Evolutionary conservation across 2,329 filamentous ascomycete species (phyloP).

Genomic region (Corniculantispora saksenae): DNA sequence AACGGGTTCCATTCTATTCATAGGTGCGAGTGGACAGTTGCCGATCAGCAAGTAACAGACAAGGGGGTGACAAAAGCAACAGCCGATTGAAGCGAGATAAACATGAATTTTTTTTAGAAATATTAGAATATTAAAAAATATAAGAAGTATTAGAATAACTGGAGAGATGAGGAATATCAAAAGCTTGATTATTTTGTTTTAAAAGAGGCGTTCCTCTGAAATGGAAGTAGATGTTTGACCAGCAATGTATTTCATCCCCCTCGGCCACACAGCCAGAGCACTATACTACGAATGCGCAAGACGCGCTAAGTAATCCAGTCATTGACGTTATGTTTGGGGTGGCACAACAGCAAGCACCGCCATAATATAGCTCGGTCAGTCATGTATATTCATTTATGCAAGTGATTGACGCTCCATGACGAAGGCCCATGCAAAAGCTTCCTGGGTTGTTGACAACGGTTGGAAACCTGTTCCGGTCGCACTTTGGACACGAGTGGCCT

Average conservation of each 20-base stretch:
- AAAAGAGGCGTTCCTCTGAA: too few species aligned
- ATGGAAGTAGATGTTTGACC: too few species aligned
- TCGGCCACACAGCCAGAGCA: too few species aligned
- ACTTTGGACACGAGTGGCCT: too few species aligned
- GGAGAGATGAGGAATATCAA: too few species aligned
- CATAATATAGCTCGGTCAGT: conserved; percentile 6
- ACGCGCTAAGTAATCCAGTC: background rate
- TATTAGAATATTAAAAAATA: too few species aligned
- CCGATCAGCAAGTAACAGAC: background rate
- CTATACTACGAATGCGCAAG: background rate
- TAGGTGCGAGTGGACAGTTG: background rate
- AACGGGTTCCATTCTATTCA: background rate
- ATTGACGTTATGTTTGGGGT: conserved; percentile 4
- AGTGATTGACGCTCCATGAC: background rate
- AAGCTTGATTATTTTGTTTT: too few species aligned
- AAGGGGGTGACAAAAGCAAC: too few species aligned
- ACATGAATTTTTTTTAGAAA: too few species aligned
- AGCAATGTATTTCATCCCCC: too few species aligned
- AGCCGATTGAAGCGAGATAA: too few species aligned
- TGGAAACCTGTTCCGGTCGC: background rate
- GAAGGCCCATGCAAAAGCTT: background rate
- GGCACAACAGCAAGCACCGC: background rate
- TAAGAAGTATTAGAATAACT: too few species aligned
- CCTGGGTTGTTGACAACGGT: background rate
- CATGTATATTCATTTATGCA: conserved; percentile 9